A percentile compares a stretch with the other conserved stretches of the same genome.
phyloP scores from a whole-genome alignment of 768 basidiomycete genomes.

The Lactarius pseudohatsudake region DNA sequence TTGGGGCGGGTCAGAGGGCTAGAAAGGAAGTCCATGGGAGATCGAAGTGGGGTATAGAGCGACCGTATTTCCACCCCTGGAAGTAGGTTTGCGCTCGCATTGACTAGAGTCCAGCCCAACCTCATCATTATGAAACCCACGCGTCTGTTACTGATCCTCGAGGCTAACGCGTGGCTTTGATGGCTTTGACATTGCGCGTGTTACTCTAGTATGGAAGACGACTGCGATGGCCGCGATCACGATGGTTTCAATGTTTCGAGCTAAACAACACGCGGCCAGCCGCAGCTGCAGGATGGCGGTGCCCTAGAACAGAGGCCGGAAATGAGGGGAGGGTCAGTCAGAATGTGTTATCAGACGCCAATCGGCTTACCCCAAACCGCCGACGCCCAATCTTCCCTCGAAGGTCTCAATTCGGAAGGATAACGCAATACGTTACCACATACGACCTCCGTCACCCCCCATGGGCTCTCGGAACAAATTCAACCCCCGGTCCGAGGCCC shows the following conservation, averaged over 20 bases:
- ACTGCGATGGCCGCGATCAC: neutral
- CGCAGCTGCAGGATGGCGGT: constrained; percentile 15
- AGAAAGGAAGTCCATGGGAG: constrained; percentile 12
- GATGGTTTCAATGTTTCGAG: neutral
- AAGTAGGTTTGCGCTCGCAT: constrained; percentile 13
- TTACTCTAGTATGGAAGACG: neutral
- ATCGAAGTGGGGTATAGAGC: constrained; percentile 9
- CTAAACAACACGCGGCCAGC: neutral
- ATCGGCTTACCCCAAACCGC: neutral
- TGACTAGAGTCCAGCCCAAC: constrained; percentile 12
- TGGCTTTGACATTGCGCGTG: constrained; percentile 16
- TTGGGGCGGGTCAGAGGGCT: neutral
- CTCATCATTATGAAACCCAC: constrained; percentile 18
- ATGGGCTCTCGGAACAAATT: neutral
- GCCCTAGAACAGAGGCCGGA: neutral
- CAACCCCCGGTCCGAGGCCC: neutral
- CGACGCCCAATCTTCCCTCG: neutral
- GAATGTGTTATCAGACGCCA: constrained; percentile 15
- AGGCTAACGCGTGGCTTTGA: constrained; percentile 23
- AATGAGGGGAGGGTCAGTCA: constrained; percentile 4
- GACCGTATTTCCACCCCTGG: constrained; percentile 19
- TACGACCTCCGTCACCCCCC: neutral
- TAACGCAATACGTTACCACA: neutral
- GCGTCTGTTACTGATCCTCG: constrained; percentile 16
- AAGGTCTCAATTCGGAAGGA: neutral